A percentile compares a stretch with the other conserved stretches of the same genome.
phyloP scores from a whole-genome alignment of 1,284 basidiomycete genomes.

The Ceratobasidium sp. region DNA sequence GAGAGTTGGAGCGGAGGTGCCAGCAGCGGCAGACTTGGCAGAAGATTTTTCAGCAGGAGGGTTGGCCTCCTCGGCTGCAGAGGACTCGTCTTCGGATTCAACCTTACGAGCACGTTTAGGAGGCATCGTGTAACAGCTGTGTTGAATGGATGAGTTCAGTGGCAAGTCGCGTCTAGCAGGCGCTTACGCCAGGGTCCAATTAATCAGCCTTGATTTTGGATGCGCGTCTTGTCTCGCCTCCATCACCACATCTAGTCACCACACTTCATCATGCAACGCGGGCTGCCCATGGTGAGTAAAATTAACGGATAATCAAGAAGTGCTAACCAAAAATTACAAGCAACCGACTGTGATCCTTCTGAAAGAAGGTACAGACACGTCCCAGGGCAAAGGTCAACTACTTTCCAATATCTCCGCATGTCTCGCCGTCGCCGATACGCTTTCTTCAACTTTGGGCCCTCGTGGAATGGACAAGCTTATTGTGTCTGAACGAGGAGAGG shows the following conservation, averaged over 20 bases:
- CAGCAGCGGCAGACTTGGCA: not conserved
- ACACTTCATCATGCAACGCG: constrained; percentile 37
- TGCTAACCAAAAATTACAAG: constrained; percentile 60
- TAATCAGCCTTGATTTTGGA: constrained; percentile 32
- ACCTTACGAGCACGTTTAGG: constrained; percentile 31
- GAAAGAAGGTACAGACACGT: constrained; percentile 95
- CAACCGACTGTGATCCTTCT: constrained; percentile 96
- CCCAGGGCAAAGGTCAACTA: constrained; percentile 94
- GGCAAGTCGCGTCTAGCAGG: constrained; percentile 7
- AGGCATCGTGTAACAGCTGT: constrained; percentile 9
- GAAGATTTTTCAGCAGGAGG: not conserved
- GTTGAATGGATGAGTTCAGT: not conserved
- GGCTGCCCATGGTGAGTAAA: constrained; percentile 36
- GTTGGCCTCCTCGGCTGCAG: constrained; percentile 3
- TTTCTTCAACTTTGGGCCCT: constrained; percentile 96
- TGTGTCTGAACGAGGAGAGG: constrained; percentile 90
- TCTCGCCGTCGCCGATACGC: constrained; percentile 88
- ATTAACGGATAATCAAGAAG: not conserved
- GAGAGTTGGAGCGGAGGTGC: constrained; percentile 1
- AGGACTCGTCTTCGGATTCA: constrained; percentile 24
- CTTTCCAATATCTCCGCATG: constrained; percentile 98
- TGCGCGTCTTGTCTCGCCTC: constrained; percentile 32
- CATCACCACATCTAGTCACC: constrained; percentile 10
- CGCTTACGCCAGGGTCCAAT: constrained; percentile 35
- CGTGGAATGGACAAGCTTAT: constrained; percentile 99